Percentiles rank a stretch among this genome's conserved stretches.
Evolutionary conservation across 345 rosid genomes (phyloP).

Genomic region (Capsella bursapastoris): DNA sequence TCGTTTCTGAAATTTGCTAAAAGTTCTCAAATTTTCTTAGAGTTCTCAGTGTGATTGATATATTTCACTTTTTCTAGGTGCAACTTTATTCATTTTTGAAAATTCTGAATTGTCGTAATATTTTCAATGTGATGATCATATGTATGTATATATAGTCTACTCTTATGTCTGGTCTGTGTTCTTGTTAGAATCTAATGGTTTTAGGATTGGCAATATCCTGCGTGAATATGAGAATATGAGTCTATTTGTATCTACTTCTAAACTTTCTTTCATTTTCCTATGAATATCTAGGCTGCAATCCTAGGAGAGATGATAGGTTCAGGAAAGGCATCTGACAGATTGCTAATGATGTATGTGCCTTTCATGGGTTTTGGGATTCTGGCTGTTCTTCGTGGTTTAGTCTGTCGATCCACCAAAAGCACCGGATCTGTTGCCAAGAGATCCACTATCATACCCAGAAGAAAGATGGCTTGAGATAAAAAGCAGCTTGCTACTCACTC

Average conservation of each 20-base stretch:
- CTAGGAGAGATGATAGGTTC: slow-evolving; percentile 67
- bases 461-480: slow-evolving; percentile 59
- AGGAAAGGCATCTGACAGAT: slow-evolving; percentile 59
- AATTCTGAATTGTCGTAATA: neutral
- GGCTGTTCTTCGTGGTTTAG: slow-evolving; percentile 68
- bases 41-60: too few species aligned
- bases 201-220: neutral
- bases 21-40: neutral
- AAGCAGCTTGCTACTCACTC: slow-evolving; percentile 12
- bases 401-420: slow-evolving; percentile 39
- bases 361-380: slow-evolving; percentile 60
- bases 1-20: neutral
- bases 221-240: neutral
- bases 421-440: slow-evolving; percentile 45
- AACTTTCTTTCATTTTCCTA: neutral
- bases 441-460: slow-evolving; percentile 51
- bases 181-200: slow-evolving; percentile 8
- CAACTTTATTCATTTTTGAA: neutral
- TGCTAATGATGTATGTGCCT: slow-evolving; percentile 62
- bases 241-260: slow-evolving; percentile 3
- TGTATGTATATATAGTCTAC: neutral
- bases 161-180: neutral
- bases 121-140: neutral
- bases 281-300: slow-evolving; percentile 57
- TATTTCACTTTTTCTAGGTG: neutral